Conservation (phyloP, 129 eudicot species). For the Lonicera japonica region DNA sequence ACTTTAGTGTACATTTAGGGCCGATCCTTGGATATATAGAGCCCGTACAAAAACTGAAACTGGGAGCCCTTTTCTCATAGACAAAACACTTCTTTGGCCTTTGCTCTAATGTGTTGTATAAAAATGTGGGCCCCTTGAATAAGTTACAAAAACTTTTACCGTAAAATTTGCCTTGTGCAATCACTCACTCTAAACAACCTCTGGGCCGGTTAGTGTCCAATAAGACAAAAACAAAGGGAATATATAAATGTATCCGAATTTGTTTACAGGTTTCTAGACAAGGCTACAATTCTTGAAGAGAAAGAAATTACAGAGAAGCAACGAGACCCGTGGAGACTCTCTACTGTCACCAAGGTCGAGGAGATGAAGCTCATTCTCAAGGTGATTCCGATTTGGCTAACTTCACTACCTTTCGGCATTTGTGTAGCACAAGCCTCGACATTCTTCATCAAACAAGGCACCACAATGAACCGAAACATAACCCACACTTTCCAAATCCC, state of each 20-base stretch:
- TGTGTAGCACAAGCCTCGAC: constrained; percentile 66
- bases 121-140: too few species aligned
- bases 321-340: constrained; percentile 60
- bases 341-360: constrained; percentile 74
- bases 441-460: constrained; percentile 79
- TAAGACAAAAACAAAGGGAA: too few species aligned
- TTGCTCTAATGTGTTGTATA: too few species aligned
- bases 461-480: constrained; percentile 41
- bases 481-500: constrained; percentile 44
- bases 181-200: too few species aligned
- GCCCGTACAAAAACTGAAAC: too few species aligned
- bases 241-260: not conserved
- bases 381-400: constrained; percentile 76
- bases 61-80: too few species aligned
- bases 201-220: too few species aligned
- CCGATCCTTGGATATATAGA: too few species aligned
- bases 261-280: constrained; percentile 53
- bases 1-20: too few species aligned
- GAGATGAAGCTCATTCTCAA: constrained; percentile 63
- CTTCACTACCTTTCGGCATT: constrained; percentile 58
- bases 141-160: not conserved
- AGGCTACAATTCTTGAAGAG: constrained; percentile 56
- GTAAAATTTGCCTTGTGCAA: too few species aligned
- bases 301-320: constrained; percentile 15
- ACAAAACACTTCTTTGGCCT: too few species aligned